These are phyloP conservation scores for Parastagonospora avenae DNA, from an alignment of 2,329 filamentous ascomycete species.

Conservation along the genomic window DNA sequence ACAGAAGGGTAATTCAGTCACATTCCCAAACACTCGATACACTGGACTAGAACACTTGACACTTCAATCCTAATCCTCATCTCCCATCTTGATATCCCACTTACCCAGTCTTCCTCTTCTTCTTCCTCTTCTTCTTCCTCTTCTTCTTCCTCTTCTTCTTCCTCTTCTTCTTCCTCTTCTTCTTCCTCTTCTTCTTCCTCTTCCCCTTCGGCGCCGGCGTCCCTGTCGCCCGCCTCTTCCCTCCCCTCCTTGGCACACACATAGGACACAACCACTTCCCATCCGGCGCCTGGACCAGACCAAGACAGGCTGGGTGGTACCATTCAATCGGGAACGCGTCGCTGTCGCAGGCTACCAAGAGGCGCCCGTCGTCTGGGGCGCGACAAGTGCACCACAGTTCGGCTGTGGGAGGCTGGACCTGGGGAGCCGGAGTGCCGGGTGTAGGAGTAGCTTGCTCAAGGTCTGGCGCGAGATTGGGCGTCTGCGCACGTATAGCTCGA, in stretches of 20 bases:
- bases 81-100: too few relatives aligned
- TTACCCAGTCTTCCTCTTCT: neutral
- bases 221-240: neutral
- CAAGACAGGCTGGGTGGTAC: slow-evolving; percentile 11
- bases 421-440: too few relatives aligned
- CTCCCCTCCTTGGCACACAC: neutral
- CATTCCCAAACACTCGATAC: too few relatives aligned
- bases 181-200: neutral
- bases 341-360: slow-evolving; percentile 12
- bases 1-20: too few relatives aligned
- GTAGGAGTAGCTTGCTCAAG: neutral
- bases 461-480: neutral
- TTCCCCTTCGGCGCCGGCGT: neutral
- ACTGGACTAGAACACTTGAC: too few relatives aligned
- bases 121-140: neutral
- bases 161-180: neutral
- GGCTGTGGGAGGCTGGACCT: neutral
- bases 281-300: neutral
- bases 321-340: slow-evolving; percentile 3
- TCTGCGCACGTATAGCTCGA: too few relatives aligned
- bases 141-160: neutral
- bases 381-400: slow-evolving; percentile 7
- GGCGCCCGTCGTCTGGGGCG: slow-evolving; percentile 1
- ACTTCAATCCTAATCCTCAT: too few relatives aligned
- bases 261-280: slow-evolving; percentile 4